phyloP scores from a whole-genome alignment of 1,284 basidiomycete species.

The Austroboletus sp. region DNA sequence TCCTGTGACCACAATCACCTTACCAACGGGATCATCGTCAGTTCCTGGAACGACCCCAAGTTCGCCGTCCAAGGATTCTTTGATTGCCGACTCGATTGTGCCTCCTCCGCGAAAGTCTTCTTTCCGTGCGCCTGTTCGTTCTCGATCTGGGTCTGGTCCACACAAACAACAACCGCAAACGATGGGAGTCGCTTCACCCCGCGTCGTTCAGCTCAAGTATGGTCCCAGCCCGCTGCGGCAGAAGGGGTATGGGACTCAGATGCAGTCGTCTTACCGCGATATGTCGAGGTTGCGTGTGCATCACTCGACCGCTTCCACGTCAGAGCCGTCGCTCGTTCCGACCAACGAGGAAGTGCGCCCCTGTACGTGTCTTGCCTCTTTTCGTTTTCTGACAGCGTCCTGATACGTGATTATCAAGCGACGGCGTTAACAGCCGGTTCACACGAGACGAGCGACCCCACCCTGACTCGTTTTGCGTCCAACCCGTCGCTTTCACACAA shows the following conservation, averaged over 20 bases:
- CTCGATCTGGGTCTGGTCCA: conserved; percentile 37
- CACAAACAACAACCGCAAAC: conserved; percentile 22
- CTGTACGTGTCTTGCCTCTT: conserved; percentile 35
- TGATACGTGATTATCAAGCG: conserved; percentile 19
- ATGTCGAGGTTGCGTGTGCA: conserved; percentile 50
- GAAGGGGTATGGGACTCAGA: conserved; percentile 32
- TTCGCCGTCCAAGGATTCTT: conserved; percentile 19
- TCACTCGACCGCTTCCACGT: conserved; percentile 64
- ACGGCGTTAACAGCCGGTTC: conserved; percentile 36
- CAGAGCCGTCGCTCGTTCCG: conserved; percentile 67
- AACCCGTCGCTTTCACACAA: conserved; percentile 40
- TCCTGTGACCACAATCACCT: conserved; percentile 31
- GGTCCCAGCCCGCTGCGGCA: conserved; percentile 40
- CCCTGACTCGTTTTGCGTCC: conserved; percentile 39
- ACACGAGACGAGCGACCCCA: conserved; percentile 47
- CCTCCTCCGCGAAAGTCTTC: conserved; percentile 54
- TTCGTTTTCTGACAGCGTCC: conserved; percentile 14
- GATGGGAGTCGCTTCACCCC: conserved; percentile 26
- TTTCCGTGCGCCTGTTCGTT: conserved; percentile 39
- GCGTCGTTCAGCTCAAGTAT: conserved; percentile 28
- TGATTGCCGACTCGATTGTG: conserved; percentile 38
- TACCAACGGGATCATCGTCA: conserved; percentile 32
- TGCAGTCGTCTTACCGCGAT: conserved; percentile 42
- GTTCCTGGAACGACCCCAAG: conserved; percentile 24
- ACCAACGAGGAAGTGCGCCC: conserved; percentile 41